Base-by-base conservation (phyloP, 1,284 basidiomycete genomes). In the Vanrija pseudolonga region DNA sequence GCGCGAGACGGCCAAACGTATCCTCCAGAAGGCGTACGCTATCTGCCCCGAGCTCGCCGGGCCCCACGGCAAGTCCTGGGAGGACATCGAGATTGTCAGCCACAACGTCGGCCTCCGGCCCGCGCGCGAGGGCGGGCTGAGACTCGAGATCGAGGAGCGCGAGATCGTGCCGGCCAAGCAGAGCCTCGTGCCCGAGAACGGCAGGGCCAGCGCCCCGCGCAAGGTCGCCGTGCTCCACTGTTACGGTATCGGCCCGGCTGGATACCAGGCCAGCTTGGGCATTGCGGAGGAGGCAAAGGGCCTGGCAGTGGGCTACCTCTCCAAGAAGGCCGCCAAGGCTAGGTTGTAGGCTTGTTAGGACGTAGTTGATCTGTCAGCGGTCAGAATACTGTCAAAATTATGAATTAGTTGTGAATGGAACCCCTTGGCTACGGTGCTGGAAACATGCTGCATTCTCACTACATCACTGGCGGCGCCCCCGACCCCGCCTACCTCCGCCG, bases 81-180 rank as follows among this genome's bases (percentile, higher is more conserved):
- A 57, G 28, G 76, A 74, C 32, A 78, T 80, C 50, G 80, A 80
- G 54, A 77, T 87, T 20, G 68, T 85, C 23, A 72, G 74, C 15
- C 83, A 85, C 68, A 84, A 84, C 59, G 85, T 85, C 49, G 89
- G 88, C 0, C 73, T 90, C 38, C 78, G 89, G 12, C 89, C 89
- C 0, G 83, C 78, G 3, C 78, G 89, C 52, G 81, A 80, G 42
- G 85, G 84, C 22, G 88, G 88, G 0, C 76, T 87, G 6, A 78
- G 88, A 41, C 74, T 90, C 14, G 87, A 90, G 59, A 69, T 82
- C 6, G 83, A 86, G 61, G 79, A 75, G 71, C 62, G 81, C 47
- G 63, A 63, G 41, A 51, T 82, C 7, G 41, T 38, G 36, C 47
- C 45, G 0, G 2, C 23, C 11, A 55, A 64, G 50, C 52, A 64